Conservation (phyloP, 2,329 filamentous ascomycete species). For the Claviceps digitariae region DNA sequence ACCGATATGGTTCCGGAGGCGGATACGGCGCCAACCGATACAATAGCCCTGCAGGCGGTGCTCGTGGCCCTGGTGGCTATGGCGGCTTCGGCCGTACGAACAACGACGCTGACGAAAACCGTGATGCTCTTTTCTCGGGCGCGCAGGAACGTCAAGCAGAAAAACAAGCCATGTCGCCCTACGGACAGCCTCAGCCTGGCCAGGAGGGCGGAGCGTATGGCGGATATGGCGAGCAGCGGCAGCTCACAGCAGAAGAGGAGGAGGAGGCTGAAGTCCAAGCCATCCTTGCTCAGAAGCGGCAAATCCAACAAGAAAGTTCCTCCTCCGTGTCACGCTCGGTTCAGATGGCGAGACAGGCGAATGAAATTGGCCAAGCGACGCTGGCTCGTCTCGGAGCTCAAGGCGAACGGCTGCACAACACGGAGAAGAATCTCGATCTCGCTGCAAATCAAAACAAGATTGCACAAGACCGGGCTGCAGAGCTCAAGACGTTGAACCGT, state of each 20-base stretch:
- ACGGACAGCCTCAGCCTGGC: constrained; percentile 16
- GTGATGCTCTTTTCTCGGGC: constrained; percentile 50
- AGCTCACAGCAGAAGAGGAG: constrained; percentile 70
- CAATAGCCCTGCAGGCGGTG: constrained; percentile 15
- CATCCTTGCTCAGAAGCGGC: constrained; percentile 37
- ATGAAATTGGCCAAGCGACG: constrained; percentile 51
- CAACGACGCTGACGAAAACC: constrained; percentile 34
- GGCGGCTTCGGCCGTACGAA: constrained; percentile 41
- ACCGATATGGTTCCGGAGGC: constrained; percentile 36
- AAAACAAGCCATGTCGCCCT: constrained; percentile 16
- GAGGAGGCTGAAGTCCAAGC: constrained; percentile 59
- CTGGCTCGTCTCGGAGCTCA: constrained; percentile 63
- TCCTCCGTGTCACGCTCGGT: constrained; percentile 25
- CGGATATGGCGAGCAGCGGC: constrained; percentile 53
- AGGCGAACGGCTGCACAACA: constrained; percentile 68
- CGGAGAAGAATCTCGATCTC: constrained; percentile 69
- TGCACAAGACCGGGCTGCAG: constrained; percentile 66
- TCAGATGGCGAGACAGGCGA: constrained; percentile 29
- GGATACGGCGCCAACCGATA: constrained; percentile 41
- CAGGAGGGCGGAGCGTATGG: constrained; percentile 24
- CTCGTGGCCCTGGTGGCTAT: constrained; percentile 43
- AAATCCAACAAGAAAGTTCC: constrained; percentile 65
- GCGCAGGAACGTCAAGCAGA: constrained; percentile 37
- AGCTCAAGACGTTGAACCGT: constrained; percentile 73
- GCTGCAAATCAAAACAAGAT: constrained; percentile 62